These are phyloP conservation scores for Cercospora brassicicola DNA, from an alignment of 2,329 filamentous ascomycete genomes.

Conservation along the genomic window DNA sequence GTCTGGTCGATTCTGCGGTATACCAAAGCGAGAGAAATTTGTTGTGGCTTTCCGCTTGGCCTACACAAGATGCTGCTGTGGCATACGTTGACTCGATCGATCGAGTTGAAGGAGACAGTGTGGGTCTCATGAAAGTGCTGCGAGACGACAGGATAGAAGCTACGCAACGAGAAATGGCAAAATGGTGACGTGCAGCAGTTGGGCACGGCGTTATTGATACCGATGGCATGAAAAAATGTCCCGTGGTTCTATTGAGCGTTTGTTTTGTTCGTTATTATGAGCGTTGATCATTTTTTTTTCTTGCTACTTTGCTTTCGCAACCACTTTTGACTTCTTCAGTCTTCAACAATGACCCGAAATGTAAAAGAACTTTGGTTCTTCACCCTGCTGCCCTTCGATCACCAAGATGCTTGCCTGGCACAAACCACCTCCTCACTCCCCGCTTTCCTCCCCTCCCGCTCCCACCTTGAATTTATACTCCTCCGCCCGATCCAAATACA, in stretches of 20 bases:
- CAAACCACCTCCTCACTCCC: no score
- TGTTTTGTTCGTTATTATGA: neutral
- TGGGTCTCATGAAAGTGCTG: slow-evolving; percentile 7
- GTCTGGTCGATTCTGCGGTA: slow-evolving; percentile 7
- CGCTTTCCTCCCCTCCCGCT: no score
- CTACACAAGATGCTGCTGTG: slow-evolving; percentile 10
- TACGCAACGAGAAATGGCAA: neutral
- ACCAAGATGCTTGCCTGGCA: no score
- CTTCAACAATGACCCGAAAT: no score
- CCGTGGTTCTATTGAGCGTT: neutral
- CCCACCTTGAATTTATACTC: no score
- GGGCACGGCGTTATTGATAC: neutral
- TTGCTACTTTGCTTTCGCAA: no score
- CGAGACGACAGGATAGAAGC: slow-evolving; percentile 13
- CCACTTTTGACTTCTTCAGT: no score
- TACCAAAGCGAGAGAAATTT: slow-evolving; percentile 13
- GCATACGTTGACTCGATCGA: slow-evolving; percentile 10
- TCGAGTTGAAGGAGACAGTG: slow-evolving; percentile 4
- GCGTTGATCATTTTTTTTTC: no score
- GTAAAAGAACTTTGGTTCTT: no score
- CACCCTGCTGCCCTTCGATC: no score
- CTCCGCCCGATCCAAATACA: slow-evolving; percentile 62
- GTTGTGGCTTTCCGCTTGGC: slow-evolving; percentile 14
- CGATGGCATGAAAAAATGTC: neutral
- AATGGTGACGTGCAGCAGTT: neutral